Conservation (phyloP, 345 rosid genomes). For the Populus simonii region DNA sequence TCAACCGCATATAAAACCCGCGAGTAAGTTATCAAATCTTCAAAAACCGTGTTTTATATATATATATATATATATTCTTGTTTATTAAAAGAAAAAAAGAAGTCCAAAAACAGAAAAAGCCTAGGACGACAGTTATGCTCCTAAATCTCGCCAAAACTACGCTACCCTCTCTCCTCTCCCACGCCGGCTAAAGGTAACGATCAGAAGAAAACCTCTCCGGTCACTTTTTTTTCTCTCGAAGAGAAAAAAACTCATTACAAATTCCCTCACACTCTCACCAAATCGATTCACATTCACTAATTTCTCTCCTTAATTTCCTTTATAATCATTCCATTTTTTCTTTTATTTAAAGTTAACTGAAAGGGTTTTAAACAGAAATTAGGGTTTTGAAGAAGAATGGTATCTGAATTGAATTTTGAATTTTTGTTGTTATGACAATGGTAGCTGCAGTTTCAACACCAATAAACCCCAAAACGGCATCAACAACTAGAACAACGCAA, state of each 20-base stretch:
- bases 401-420: constrained; percentile 25
- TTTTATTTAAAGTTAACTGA: not conserved
- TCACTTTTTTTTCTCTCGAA: not conserved
- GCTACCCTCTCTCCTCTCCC: constrained; percentile 15
- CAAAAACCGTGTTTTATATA: not conserved
- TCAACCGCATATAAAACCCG: not conserved
- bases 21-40: constrained; percentile 21
- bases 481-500: constrained; percentile 22
- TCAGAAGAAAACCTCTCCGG: constrained; percentile 25
- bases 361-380: constrained; percentile 2
- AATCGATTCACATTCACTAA: not conserved
- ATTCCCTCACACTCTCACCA: not conserved
- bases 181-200: constrained; percentile 49
- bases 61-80: not conserved
- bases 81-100: not conserved
- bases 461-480: constrained; percentile 36
- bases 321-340: not conserved
- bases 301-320: not conserved
- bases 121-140: constrained; percentile 50
- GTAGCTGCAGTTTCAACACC: constrained; percentile 63
- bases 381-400: constrained; percentile 35
- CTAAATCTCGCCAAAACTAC: constrained; percentile 38
- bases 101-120: not conserved
- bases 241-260: not conserved
- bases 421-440: constrained; percentile 31